Base-by-base conservation (phyloP, 176 grass and related monocot genomes). In the Phoenix roebelenii region DNA sequence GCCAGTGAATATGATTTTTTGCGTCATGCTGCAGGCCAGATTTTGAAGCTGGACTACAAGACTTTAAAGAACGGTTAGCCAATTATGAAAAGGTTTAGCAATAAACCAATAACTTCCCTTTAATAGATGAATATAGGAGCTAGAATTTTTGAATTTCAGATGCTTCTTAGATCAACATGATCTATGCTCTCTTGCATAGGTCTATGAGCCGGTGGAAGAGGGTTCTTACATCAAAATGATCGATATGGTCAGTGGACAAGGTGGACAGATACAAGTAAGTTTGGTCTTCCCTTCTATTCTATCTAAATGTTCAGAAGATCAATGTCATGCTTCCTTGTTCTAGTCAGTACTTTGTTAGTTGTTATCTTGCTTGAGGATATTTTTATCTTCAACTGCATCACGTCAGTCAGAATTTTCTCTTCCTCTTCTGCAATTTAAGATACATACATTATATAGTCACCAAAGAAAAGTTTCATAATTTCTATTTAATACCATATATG, bases 141-240 rank as follows among this genome's bases (percentile, higher is more conserved):
- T 44, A 44, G 35, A 12, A 14, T 44, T 44, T 14, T 44, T 44
- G 7, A 14, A 10, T 18, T 25, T 55, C 58, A 78, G 44, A 29
- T 68, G 28, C 17, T 75, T 1, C 14, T 64, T 1, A 22, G 19
- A 18, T 7, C 50, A 72, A 72, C 63, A 35, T 70, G 68, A 18
- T 59, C 57, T 49, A 63, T 51, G 18, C 59, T 15, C 57, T 75
- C 75, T 22, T 75, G 22, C 73, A 44, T 12, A 97, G 93, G 81
- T 80, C 16, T 92, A 97, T 78, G 93, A 97, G 78, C 78, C 87
- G 0, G 93, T 92, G 18, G 79, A 92, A 72, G 87, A 97, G 76
- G 93, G 93, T 48, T 97, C 93, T 67, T 97, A 92, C 75, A 74
- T 97, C 68, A 97, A 97, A 80, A 92, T 88, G 93, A 85, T 97